phyloP scores from a whole-genome alignment of 257 asterid species.

The Solanum pimpinellifolium region DNA sequence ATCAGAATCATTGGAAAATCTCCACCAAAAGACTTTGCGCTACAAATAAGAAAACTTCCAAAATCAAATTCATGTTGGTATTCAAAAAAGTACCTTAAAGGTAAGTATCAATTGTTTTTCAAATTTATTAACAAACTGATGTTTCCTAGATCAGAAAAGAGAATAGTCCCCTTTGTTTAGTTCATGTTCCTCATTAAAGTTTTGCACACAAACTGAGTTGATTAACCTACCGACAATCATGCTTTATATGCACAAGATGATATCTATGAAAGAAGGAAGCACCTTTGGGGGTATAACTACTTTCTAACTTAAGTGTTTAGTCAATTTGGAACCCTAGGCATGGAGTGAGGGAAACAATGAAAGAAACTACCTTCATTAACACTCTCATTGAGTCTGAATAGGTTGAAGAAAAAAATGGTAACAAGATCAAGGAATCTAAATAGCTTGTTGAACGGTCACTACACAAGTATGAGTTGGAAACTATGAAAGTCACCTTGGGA shows the following conservation, averaged over 20 bases:
- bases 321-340: background rate
- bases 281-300: background rate
- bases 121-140: no score
- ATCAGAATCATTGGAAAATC: no score
- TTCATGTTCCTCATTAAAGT: background rate
- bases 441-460: background rate
- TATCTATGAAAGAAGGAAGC: background rate
- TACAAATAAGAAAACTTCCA: background rate
- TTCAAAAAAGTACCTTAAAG: background rate
- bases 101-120: background rate
- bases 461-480: background rate
- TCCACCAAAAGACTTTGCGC: background rate
- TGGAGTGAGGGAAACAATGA: background rate
- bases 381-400: background rate
- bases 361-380: background rate
- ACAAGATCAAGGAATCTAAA: background rate
- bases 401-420: background rate
- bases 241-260: background rate
- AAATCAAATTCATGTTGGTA: no score
- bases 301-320: background rate
- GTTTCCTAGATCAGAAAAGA: background rate
- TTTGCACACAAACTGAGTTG: background rate
- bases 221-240: background rate
- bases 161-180: background rate
- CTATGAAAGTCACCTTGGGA: background rate